These are phyloP conservation scores for Aurinia saxatilis DNA, from an alignment of 345 rosid species.

Conservation along the genomic window DNA sequence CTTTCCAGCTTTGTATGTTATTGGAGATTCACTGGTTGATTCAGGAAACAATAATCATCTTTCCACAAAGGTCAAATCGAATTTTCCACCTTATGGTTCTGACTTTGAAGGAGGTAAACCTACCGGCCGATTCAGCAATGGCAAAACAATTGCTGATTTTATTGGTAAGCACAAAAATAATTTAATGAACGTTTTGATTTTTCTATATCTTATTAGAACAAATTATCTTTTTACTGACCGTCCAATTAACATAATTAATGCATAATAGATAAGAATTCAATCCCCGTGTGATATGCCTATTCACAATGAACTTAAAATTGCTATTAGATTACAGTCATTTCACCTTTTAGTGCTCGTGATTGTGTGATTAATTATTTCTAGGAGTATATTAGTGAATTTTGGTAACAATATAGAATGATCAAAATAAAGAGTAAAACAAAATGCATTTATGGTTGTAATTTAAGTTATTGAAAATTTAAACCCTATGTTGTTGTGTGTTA, in stretches of 20 bases:
- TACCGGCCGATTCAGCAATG: conserved; percentile 50
- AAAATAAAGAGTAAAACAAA: neutral
- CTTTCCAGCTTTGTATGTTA: conserved; percentile 33
- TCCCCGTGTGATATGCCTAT: too few species aligned
- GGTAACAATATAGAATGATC: too few species aligned
- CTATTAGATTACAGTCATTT: too few species aligned
- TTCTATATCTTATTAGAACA: neutral
- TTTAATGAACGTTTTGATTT: neutral
- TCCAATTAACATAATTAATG: too few species aligned
- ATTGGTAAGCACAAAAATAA: conserved; percentile 22
- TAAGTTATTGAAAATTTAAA: neutral
- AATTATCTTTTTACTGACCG: too few species aligned
- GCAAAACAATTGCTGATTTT: conserved; percentile 37
- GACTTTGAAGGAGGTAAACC: conserved; percentile 40
- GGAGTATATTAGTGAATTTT: too few species aligned
- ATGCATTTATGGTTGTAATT: too few species aligned
- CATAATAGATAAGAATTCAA: too few species aligned
- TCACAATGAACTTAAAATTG: too few species aligned
- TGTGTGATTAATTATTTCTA: too few species aligned
- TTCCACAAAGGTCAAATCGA: conserved; percentile 22
- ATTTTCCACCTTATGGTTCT: conserved; percentile 56
- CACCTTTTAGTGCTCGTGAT: too few species aligned
- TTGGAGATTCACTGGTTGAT: conserved; percentile 67
- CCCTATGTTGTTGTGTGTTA: neutral
- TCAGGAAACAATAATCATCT: conserved; percentile 55